A percentile compares a stretch with the other conserved stretches of the same genome.
Conservation (phyloP, 2,329 filamentous ascomycete genomes). For the Diaporthe velutina region DNA sequence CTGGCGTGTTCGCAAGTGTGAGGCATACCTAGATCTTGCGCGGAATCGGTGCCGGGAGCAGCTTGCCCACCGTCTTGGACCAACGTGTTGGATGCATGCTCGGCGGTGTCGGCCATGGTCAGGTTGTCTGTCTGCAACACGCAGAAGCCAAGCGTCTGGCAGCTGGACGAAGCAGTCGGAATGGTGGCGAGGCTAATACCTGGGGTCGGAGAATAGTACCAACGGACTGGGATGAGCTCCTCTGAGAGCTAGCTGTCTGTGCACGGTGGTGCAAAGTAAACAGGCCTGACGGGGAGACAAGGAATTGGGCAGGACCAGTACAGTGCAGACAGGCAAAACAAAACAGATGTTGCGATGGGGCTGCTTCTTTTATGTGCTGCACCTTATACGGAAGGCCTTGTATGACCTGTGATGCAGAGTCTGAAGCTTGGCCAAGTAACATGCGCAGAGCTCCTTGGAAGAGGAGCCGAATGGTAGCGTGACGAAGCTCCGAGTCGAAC, state of each 20-base stretch:
- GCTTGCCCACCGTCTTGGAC: conserved; percentile 51
- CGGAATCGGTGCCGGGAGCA: conserved; percentile 64
- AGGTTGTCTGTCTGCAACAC: conserved; percentile 5
- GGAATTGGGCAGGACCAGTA: not conserved
- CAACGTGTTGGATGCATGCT: conserved; percentile 60
- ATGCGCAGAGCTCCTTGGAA: conserved; percentile 7
- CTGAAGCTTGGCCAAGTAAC: too few species aligned
- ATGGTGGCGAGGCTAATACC: conserved; percentile 11
- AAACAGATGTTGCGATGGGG: conserved; percentile 43
- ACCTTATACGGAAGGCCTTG: conserved; percentile 2
- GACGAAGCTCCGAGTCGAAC: conserved; percentile 9
- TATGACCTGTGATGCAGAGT: conserved; percentile 16
- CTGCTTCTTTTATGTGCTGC: conserved; percentile 13
- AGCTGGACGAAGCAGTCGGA: not conserved
- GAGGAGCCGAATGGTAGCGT: conserved; percentile 5
- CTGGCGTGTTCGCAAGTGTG: conserved; percentile 19
- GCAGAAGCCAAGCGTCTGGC: not conserved
- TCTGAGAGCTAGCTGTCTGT: not conserved
- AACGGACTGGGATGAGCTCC: not conserved
- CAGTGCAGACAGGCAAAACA: conserved; percentile 37
- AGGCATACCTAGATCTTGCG: conserved; percentile 80
- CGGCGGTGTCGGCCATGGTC: conserved; percentile 52
- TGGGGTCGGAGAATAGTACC: not conserved
- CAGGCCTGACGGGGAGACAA: not conserved
- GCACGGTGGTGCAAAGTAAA: not conserved